Evolutionary conservation across 768 basidiomycete species (phyloP).

Genomic region (Xerocomellus amylosporus): DNA sequence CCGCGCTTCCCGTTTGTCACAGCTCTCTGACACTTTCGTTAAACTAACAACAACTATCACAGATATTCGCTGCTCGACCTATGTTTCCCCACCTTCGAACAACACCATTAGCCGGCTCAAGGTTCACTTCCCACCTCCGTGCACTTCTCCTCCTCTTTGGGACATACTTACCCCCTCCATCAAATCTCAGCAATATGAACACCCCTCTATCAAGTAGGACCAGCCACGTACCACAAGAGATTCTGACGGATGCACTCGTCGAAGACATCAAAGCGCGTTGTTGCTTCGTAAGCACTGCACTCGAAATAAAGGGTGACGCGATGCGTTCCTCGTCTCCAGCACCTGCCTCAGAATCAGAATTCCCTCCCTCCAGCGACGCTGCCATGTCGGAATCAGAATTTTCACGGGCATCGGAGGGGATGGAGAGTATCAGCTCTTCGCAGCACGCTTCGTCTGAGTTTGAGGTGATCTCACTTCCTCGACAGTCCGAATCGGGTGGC

Average conservation of each 20-base stretch:
- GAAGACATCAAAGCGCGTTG: slow-evolving; percentile 89
- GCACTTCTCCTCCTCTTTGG: slow-evolving; percentile 81
- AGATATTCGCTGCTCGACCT: slow-evolving; percentile 91
- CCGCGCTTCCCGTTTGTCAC: slow-evolving; percentile 73
- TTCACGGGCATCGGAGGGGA: slow-evolving; percentile 48
- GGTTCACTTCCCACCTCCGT: slow-evolving; percentile 76
- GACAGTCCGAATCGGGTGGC: slow-evolving; percentile 28
- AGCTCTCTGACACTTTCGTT: not conserved
- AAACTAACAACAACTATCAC: slow-evolving; percentile 4
- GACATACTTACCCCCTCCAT: slow-evolving; percentile 79
- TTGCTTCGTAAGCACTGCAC: slow-evolving; percentile 76
- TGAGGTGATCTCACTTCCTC: slow-evolving; percentile 50
- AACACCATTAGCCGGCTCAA: slow-evolving; percentile 83
- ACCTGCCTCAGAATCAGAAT: slow-evolving; percentile 38
- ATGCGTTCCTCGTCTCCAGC: slow-evolving; percentile 33
- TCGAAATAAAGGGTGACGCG: slow-evolving; percentile 40
- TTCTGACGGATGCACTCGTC: slow-evolving; percentile 76
- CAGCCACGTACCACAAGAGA: slow-evolving; percentile 69
- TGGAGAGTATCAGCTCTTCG: slow-evolving; percentile 49
- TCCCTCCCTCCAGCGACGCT: slow-evolving; percentile 49
- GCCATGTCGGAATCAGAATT: slow-evolving; percentile 69
- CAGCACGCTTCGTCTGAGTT: slow-evolving; percentile 51
- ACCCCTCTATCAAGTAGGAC: slow-evolving; percentile 61
- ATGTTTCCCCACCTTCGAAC: slow-evolving; percentile 79
- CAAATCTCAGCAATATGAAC: slow-evolving; percentile 62